Percentiles rank a stretch among this genome's conserved stretches.
These are phyloP conservation scores for Wickerhamia fluorescens DNA, from an alignment of 805 yeast genomes.

Conservation along the genomic window DNA sequence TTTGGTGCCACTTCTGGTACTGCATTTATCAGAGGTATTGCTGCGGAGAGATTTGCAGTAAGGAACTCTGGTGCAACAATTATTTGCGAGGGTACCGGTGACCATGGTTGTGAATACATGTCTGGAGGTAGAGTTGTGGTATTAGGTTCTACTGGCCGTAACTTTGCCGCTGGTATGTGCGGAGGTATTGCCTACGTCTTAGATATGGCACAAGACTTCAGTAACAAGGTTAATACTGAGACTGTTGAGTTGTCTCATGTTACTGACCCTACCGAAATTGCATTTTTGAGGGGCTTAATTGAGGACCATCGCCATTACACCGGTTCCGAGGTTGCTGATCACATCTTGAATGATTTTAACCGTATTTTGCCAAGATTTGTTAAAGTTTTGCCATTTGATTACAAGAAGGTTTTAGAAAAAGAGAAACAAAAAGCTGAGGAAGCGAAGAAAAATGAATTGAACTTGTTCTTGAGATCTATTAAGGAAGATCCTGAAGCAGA, in stretches of 20 bases:
- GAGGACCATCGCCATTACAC: slow-evolving; percentile 97
- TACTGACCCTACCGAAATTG: slow-evolving; percentile 86
- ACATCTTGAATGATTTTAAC: slow-evolving; percentile 80
- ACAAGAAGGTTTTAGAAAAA: slow-evolving; percentile 78
- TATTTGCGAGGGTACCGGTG: slow-evolving; percentile 96
- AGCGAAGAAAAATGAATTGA: slow-evolving; percentile 60
- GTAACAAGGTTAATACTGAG: slow-evolving; percentile 68
- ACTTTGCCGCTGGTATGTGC: slow-evolving; percentile 97
- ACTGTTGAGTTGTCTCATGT: slow-evolving; percentile 74
- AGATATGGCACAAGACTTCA: slow-evolving; percentile 90
- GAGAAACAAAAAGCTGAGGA: slow-evolving; percentile 61
- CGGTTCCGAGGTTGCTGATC: slow-evolving; percentile 81
- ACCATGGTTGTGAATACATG: slow-evolving; percentile 99
- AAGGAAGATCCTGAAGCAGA: slow-evolving; percentile 81
- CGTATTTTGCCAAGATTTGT: slow-evolving; percentile 83
- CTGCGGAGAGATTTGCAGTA: slow-evolving; percentile 97
- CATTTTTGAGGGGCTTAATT: slow-evolving; percentile 83
- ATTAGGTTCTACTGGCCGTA: slow-evolving; percentile 84
- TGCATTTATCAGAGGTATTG: slow-evolving; percentile 92
- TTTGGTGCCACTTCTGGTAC: slow-evolving; percentile 97
- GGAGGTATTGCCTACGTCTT: slow-evolving; percentile 98
- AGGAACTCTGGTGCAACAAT: slow-evolving; percentile 98
- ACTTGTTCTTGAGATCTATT: slow-evolving; percentile 58
- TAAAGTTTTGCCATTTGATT: slow-evolving; percentile 88
- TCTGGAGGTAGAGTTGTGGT: slow-evolving; percentile 98